A percentile compares a stretch with the other conserved stretches of the same genome.
These are phyloP conservation scores for Penicillium goetzii DNA, from an alignment of 495 filamentous ascomycete genomes.

Conservation along the genomic window DNA sequence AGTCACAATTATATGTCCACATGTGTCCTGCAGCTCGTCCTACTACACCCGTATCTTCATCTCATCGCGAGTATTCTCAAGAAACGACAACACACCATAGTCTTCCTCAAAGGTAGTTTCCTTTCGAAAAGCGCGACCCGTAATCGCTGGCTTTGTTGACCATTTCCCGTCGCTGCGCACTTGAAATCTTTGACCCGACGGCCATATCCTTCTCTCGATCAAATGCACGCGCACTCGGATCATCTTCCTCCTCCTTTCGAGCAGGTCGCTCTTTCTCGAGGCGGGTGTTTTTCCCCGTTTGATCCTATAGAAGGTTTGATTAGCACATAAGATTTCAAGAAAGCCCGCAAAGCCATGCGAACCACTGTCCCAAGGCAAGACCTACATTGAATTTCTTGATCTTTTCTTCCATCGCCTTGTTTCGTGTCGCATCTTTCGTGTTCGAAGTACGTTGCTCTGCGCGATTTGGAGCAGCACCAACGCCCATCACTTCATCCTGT, in stretches of 20 bases:
- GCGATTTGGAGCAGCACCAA: conserved; percentile 35
- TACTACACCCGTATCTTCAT: not conserved
- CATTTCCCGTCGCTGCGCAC: conserved; percentile 76
- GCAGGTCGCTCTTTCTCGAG: conserved; percentile 61
- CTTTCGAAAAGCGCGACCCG: conserved; percentile 77
- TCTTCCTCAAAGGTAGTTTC: conserved; percentile 57
- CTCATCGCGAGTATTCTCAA: not conserved
- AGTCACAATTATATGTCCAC: not conserved
- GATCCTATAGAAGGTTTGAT: conserved; percentile 44
- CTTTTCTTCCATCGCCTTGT: conserved; percentile 47
- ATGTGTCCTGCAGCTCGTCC: not conserved
- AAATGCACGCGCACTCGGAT: conserved; percentile 86
- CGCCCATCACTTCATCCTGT: conserved; percentile 83
- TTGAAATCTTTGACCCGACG: conserved; percentile 70
- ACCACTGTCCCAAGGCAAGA: not conserved
- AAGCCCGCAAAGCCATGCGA: not conserved
- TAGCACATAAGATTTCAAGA: not conserved
- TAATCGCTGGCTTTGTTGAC: conserved; percentile 81
- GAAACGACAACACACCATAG: not conserved
- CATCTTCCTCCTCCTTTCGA: conserved; percentile 82
- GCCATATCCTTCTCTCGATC: conserved; percentile 95
- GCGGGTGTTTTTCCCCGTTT: conserved; percentile 64
- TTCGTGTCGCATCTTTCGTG: conserved; percentile 21
- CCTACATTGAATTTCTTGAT: conserved; percentile 63
- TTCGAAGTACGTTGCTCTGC: conserved; percentile 7